Conservation (phyloP, 2,329 filamentous ascomycete genomes). For the Ilyonectria destructans region DNA sequence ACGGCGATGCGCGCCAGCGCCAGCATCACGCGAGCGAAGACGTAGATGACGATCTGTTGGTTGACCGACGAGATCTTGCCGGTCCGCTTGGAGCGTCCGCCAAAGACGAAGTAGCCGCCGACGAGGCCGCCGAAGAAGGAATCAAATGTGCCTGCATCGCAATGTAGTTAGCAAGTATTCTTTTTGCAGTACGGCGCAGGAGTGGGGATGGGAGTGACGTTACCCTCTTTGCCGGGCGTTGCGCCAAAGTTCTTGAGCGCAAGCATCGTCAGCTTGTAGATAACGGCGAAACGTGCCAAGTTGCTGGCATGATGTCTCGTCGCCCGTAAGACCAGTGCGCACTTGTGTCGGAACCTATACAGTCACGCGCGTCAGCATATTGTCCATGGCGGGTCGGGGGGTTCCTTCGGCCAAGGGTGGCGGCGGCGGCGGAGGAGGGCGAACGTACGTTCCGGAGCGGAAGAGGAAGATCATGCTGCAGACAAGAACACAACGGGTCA, state of each 20-base stretch:
- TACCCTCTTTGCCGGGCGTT: constrained; percentile 73
- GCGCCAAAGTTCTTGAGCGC: constrained; percentile 76
- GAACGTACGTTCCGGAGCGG: constrained; percentile 85
- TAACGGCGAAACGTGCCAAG: constrained; percentile 89
- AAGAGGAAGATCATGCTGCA: constrained; percentile 95
- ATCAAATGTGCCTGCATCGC: constrained; percentile 76
- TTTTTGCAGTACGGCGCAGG: too few species aligned
- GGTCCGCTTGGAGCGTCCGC: constrained; percentile 73
- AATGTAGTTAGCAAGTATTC: constrained; percentile 1
- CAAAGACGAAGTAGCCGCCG: constrained; percentile 95
- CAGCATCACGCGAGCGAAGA: constrained; percentile 92
- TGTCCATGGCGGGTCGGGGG: neutral
- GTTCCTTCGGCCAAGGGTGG: constrained; percentile 8
- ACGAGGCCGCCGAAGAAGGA: constrained; percentile 89
- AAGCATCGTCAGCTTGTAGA: constrained; percentile 91
- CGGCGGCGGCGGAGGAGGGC: constrained; percentile 16
- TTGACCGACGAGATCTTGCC: constrained; percentile 85
- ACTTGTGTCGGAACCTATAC: constrained; percentile 80
- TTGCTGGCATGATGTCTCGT: constrained; percentile 94
- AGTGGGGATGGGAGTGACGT: constrained; percentile 10
- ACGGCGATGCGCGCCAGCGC: constrained; percentile 88
- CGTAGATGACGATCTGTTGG: constrained; percentile 98
- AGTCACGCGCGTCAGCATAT: constrained; percentile 36
- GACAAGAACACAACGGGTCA: constrained; percentile 36
- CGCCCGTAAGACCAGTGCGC: constrained; percentile 83